These are phyloP conservation scores for Nemania sp. DNA, from an alignment of 2,329 filamentous ascomycete species.

Conservation along the genomic window DNA sequence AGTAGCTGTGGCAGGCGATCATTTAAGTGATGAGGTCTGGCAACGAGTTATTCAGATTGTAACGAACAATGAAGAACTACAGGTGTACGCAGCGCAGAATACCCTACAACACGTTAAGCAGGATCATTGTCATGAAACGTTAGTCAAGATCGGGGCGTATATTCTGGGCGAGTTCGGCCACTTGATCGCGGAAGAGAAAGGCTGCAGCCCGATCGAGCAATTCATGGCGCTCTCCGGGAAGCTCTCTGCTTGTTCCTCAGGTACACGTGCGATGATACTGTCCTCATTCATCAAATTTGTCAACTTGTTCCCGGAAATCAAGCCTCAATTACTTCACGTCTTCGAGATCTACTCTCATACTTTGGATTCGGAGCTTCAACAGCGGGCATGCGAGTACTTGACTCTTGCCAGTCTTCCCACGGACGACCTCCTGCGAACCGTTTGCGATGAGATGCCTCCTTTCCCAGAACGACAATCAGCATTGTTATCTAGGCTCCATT, in stretches of 20 bases:
- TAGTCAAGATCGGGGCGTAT: slow-evolving; percentile 98
- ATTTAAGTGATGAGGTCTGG: slow-evolving; percentile 99
- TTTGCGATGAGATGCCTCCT: slow-evolving; percentile 98
- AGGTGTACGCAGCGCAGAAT: slow-evolving; percentile 95
- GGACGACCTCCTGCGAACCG: slow-evolving; percentile 90
- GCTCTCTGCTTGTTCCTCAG: slow-evolving; percentile 87
- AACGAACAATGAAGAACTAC: slow-evolving; percentile 98
- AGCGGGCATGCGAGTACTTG: slow-evolving; percentile 95
- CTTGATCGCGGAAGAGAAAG: slow-evolving; percentile 89
- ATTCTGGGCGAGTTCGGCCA: slow-evolving; percentile 97
- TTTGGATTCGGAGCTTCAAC: slow-evolving; percentile 93
- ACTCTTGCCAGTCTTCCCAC: slow-evolving; percentile 85
- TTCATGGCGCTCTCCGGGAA: slow-evolving; percentile 93
- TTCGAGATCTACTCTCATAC: slow-evolving; percentile 95
- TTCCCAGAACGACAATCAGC: slow-evolving; percentile 96
- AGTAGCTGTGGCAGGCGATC: slow-evolving; percentile 96
- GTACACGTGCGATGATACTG: slow-evolving; percentile 91
- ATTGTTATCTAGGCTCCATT: slow-evolving; percentile 89
- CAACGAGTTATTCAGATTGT: slow-evolving; percentile 98
- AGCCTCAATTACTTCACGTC: slow-evolving; percentile 89
- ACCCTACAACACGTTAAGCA: slow-evolving; percentile 92
- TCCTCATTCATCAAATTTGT: slow-evolving; percentile 98
- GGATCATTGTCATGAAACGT: slow-evolving; percentile 93
- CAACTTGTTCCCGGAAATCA: slow-evolving; percentile 98
- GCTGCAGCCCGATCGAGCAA: slow-evolving; percentile 96